These are phyloP conservation scores for Peterozyma toletana DNA, from an alignment of 805 yeast genomes.

Conservation along the genomic window DNA sequence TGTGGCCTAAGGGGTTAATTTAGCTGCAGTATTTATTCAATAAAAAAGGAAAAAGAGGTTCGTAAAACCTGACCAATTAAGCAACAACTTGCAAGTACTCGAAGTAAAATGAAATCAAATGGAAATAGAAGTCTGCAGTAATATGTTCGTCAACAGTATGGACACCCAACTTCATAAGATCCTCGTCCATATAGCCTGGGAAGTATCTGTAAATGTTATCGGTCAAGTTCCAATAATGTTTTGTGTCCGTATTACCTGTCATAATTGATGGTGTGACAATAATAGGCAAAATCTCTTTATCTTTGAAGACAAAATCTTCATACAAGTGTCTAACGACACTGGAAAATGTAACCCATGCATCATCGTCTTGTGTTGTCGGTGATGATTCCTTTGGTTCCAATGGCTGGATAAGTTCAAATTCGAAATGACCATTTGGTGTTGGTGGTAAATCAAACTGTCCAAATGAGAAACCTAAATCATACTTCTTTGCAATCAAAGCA, in stretches of 20 bases:
- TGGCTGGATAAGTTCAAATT: constrained; percentile 9
- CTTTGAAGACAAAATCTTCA: constrained; percentile 39
- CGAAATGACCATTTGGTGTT: constrained; percentile 17
- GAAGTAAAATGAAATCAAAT: constrained; percentile 45
- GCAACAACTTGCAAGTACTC: constrained; percentile 28
- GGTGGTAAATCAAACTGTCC: constrained; percentile 16
- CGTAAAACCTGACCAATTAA: too few species aligned
- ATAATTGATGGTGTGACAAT: constrained; percentile 42
- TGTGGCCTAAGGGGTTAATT: neutral
- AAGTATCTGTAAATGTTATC: constrained; percentile 48
- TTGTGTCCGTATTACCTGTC: constrained; percentile 60
- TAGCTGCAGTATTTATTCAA: too few species aligned
- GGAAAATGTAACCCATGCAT: constrained; percentile 34
- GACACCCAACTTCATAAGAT: constrained; percentile 21
- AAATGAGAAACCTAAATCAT: constrained; percentile 38
- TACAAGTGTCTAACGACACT: constrained; percentile 50
- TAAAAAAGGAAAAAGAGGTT: too few species aligned
- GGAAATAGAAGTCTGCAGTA: constrained; percentile 44
- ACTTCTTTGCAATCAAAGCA: constrained; percentile 32
- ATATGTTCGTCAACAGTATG: constrained; percentile 62
- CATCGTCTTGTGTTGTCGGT: constrained; percentile 19
- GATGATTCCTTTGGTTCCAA: constrained; percentile 34
- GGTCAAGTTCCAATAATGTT: constrained; percentile 49
- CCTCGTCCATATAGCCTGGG: constrained; percentile 29
- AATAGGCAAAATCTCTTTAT: constrained; percentile 10